Percentiles rank a stretch among this genome's conserved stretches.
Conservation (phyloP, 176 grass and related monocot genomes). For the Paspalum notatum region DNA sequence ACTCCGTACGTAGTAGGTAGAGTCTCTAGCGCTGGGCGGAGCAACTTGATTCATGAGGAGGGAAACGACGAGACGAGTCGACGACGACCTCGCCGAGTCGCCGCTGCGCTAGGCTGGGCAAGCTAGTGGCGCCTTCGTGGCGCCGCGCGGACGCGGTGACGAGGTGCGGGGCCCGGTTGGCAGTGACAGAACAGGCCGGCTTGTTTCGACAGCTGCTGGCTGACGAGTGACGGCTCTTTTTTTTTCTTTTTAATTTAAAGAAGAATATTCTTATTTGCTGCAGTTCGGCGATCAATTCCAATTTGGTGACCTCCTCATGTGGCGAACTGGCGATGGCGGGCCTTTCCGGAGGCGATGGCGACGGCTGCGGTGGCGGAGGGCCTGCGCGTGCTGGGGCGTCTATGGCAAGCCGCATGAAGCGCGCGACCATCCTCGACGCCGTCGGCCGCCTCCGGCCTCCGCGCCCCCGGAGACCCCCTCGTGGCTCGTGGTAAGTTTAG, state of each 20-base stretch:
- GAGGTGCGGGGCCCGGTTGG: not conserved
- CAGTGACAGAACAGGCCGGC: not conserved
- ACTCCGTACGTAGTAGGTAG: not conserved
- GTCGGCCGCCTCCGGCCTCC: not conserved
- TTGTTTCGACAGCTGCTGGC: not conserved
- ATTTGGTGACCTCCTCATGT: not conserved
- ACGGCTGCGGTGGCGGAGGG: not conserved
- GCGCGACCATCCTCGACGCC: not conserved
- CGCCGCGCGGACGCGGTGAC: not conserved
- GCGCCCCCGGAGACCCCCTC: not conserved
- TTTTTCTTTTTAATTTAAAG: not conserved
- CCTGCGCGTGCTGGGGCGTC: not conserved
- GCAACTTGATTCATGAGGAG: not conserved
- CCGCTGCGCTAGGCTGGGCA: not conserved
- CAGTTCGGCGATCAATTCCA: not conserved
- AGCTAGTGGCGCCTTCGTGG: not conserved
- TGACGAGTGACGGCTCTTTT: not conserved
- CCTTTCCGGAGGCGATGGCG: not conserved
- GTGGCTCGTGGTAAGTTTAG: not conserved
- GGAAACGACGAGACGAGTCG: not conserved
- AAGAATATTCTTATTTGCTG: too few species aligned
- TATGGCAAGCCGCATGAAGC: not conserved
- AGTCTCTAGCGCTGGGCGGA: not conserved
- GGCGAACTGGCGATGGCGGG: not conserved
- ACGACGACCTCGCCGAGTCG: not conserved